A percentile compares a stretch with the other conserved stretches of the same genome.
These are phyloP conservation scores for Auriscalpium orientale DNA, from an alignment of 768 basidiomycete genomes.

Conservation along the genomic window DNA sequence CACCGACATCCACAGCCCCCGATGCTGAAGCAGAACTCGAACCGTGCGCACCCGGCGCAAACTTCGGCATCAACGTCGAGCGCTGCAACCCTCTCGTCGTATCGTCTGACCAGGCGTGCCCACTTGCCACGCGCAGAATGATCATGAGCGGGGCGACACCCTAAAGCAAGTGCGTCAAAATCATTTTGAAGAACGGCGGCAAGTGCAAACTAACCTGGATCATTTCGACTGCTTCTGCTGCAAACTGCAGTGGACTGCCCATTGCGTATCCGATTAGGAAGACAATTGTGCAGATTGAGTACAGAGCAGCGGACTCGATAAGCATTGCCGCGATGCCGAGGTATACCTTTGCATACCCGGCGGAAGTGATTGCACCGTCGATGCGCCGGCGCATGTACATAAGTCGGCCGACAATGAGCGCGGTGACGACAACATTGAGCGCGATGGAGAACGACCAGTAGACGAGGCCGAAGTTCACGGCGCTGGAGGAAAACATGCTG, in stretches of 20 bases:
- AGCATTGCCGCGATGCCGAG: conserved; percentile 9
- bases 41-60: not conserved
- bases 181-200: not conserved
- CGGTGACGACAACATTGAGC: conserved; percentile 7
- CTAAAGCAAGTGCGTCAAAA: not conserved
- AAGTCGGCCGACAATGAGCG: conserved; percentile 6
- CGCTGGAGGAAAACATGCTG: not conserved
- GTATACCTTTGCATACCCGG: not conserved
- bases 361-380: not conserved
- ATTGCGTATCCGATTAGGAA: conserved; percentile 6
- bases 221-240: conserved; percentile 4
- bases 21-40: not conserved
- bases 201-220: not conserved
- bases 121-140: conserved; percentile 8
- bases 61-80: not conserved
- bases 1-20: no score
- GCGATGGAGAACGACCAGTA: conserved; percentile 9
- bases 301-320: conserved; percentile 12
- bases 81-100: conserved; percentile 1
- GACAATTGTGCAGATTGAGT: conserved; percentile 3
- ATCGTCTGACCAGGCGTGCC: conserved; percentile 9
- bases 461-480: conserved; percentile 2
- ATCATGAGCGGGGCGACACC: conserved; percentile 12
- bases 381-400: conserved; percentile 1
- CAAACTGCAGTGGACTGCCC: conserved; percentile 1